These are phyloP conservation scores for Picochlorum sp. DNA, from an alignment of 139 green algal genomes.

Conservation along the genomic window DNA sequence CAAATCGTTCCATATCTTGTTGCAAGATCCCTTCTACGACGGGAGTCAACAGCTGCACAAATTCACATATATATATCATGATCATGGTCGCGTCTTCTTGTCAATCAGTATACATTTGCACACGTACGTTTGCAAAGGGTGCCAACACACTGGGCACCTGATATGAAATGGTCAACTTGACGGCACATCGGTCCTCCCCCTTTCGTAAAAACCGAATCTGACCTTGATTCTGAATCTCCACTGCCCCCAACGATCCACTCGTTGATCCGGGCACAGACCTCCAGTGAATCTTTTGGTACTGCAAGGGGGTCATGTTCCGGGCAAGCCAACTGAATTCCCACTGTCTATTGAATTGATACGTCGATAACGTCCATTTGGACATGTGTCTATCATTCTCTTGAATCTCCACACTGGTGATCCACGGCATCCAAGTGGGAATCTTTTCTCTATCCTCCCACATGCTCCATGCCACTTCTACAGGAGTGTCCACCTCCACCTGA, in stretches of 20 bases:
- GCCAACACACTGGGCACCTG: conserved; percentile 67
- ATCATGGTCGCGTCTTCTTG: neutral
- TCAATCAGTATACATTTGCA: neutral
- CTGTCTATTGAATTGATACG: conserved; percentile 62
- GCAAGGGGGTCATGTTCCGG: conserved; percentile 70
- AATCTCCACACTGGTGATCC: conserved; percentile 77
- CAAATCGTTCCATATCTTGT: conserved; percentile 69
- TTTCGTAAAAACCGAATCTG: conserved; percentile 65
- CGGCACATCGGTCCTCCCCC: conserved; percentile 30
- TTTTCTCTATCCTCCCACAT: conserved; percentile 72
- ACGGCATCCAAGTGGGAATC: conserved; percentile 88
- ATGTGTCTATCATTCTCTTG: conserved; percentile 47
- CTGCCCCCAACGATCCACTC: conserved; percentile 28
- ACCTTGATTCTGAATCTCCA: conserved; percentile 62
- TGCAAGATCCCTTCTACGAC: conserved; percentile 75
- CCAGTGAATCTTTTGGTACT: conserved; percentile 81
- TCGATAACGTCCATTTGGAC: conserved; percentile 73
- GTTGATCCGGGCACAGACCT: conserved; percentile 60
- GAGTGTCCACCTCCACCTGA: conserved; percentile 46
- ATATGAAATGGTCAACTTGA: conserved; percentile 83
- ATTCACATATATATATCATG: neutral
- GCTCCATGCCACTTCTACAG: conserved; percentile 59
- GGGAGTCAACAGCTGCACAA: conserved; percentile 55
- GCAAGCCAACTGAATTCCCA: conserved; percentile 86
- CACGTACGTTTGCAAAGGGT: conserved; percentile 62